Conservation (phyloP, 2,329 filamentous ascomycete genomes). For the Penicillium sp. region DNA sequence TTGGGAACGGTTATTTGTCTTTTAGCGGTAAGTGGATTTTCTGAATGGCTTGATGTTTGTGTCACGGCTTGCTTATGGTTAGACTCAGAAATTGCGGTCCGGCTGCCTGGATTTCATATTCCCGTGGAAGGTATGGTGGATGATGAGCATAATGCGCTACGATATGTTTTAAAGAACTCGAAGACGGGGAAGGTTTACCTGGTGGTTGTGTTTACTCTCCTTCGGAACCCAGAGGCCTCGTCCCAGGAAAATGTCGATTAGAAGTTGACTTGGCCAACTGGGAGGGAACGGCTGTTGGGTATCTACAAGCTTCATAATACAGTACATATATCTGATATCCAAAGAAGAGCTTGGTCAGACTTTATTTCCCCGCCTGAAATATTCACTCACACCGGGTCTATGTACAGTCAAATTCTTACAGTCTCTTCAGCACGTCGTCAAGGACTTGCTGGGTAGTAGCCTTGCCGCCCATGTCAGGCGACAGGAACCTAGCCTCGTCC, state of each 20-base stretch:
- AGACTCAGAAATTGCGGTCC: conserved; percentile 36
- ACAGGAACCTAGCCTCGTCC: conserved; percentile 74
- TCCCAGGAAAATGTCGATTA: background rate
- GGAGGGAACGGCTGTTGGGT: background rate
- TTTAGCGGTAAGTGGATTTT: conserved; percentile 58
- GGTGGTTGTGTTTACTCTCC: conserved; percentile 73
- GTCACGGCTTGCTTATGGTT: background rate
- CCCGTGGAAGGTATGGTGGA: conserved; percentile 40
- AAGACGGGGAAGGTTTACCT: conserved; percentile 70
- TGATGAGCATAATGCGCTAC: conserved; percentile 74
- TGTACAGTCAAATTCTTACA: conserved; percentile 51
- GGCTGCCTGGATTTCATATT: conserved; percentile 35
- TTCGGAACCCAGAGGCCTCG: conserved; percentile 32
- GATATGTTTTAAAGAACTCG: conserved; percentile 86
- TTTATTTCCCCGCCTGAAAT: background rate
- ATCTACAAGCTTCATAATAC: background rate
- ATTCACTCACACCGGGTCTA: conserved; percentile 4
- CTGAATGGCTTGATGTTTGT: background rate
- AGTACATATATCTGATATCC: background rate
- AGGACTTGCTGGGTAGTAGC: conserved; percentile 83
- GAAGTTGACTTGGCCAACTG: background rate
- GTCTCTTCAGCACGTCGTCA: conserved; percentile 74
- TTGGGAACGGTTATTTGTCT: conserved; percentile 89
- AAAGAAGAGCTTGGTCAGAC: background rate
- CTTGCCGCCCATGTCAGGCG: conserved; percentile 83